Conservation (phyloP, 2,329 filamentous ascomycete genomes). For the Triangularia verruculosa region DNA sequence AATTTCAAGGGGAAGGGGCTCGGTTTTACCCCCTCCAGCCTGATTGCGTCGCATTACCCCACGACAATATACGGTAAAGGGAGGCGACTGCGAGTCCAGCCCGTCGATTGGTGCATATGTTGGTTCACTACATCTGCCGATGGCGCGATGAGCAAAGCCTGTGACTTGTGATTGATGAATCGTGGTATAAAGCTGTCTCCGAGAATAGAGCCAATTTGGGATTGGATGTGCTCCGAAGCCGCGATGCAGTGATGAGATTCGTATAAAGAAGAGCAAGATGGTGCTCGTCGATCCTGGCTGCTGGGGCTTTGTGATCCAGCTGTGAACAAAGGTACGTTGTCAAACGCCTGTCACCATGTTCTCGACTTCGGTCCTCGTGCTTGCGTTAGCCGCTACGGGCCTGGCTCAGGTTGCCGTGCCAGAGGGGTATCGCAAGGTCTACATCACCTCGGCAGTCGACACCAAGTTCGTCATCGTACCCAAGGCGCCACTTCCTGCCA, state of each 20-base stretch:
- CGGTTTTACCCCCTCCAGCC: not conserved
- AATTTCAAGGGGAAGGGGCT: not conserved
- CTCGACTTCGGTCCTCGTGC: slow-evolving; percentile 29
- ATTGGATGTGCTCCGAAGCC: not conserved
- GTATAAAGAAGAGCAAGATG: not conserved
- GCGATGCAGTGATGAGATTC: not conserved
- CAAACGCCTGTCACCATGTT: slow-evolving; percentile 27
- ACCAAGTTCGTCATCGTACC: slow-evolving; percentile 41
- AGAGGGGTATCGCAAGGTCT: slow-evolving; percentile 38
- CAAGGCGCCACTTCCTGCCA: slow-evolving; percentile 27
- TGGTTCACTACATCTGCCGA: slow-evolving; percentile 2
- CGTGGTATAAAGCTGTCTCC: not conserved
- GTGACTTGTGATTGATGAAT: not conserved
- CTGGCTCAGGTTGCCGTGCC: slow-evolving; percentile 36
- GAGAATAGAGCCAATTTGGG: not conserved
- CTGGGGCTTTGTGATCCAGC: not conserved
- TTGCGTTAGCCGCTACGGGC: slow-evolving; percentile 35
- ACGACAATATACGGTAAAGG: not conserved
- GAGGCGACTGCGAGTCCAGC: not conserved
- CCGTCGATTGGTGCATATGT: not conserved
- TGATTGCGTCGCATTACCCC: slow-evolving; percentile 4
- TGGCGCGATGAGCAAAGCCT: not conserved
- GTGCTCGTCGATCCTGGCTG: not conserved
- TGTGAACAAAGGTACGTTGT: too few relatives aligned
- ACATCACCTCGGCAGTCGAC: slow-evolving; percentile 40